Evolutionary conservation across 495 filamentous ascomycete genomes (phyloP), one percentile per base, ranked within the genome.

Genomic region (Annulohypoxylon maeteangense): DNA sequence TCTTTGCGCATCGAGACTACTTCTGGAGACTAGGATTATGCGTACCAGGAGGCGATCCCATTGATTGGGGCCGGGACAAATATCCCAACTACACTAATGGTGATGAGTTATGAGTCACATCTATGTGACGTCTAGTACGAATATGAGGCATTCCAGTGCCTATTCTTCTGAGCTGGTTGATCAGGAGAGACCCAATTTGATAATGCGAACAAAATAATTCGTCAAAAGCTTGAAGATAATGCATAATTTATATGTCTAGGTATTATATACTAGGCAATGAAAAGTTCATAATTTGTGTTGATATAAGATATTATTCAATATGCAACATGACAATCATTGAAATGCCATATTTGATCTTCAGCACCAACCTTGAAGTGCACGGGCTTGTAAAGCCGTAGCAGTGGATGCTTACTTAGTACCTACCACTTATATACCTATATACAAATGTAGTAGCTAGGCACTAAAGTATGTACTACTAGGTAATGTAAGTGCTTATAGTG

Each of bases 1-100:
- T 98, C 77, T 94, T 93, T 81, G 91, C 94, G 14, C 95, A 99
- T 82, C 84, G 95, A 58, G 95, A 99, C 80, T 99, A 99, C 76
- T 99, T 99, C 78, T 95, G 93, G 91, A 81, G 95, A 32, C 74
- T 99, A 65, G 95, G 95, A 0, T 80, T 98, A 45, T 99, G 95
- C 81, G 83, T 98, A 4, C 95, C 95, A 2, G 91, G 91, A 4
- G 92, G 92, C 1, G 93, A 94, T 79, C 90, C 90, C 3, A 78
- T 81, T 48, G 89, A 91, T 65, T 90, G 90, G 87, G 86, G 84
- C 18, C 80, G 87, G 63, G 82, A 84, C 27, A 78, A 65, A 69
- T 82, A 83, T 63, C 70, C 72, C 20, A 53, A 62, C 36, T 58
- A 60, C 44, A 70, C 74, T 32, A 62, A 65, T 32, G 66, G 56